These are phyloP conservation scores for Jimgerdemannia flammicorona DNA, from an alignment of 192 early-diverging fungal species.

Conservation along the genomic window DNA sequence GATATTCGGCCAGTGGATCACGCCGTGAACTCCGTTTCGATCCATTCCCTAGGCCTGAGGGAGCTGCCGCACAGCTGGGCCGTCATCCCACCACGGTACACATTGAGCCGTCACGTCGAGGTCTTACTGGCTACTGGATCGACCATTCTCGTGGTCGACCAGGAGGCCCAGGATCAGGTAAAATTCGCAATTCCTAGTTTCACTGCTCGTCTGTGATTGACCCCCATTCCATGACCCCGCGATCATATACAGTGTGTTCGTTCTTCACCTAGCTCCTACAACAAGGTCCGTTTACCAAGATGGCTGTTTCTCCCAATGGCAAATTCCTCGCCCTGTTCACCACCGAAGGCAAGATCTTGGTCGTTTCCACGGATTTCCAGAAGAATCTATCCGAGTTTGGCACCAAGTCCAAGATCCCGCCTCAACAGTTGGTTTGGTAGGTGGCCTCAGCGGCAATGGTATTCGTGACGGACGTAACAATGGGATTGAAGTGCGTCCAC, in stretches of 20 bases:
- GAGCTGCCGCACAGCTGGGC: constrained; percentile 82
- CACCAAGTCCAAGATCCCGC: constrained; percentile 59
- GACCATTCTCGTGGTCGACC: constrained; percentile 84
- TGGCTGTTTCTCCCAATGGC: constrained; percentile 92
- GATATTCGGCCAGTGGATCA: background rate
- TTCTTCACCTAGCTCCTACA: constrained; percentile 57
- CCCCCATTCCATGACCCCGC: background rate
- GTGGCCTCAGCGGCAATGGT: background rate
- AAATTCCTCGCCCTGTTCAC: constrained; percentile 90
- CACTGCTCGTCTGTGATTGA: background rate
- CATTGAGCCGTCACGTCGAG: constrained; percentile 85
- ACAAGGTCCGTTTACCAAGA: constrained; percentile 85
- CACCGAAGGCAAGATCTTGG: constrained; percentile 72
- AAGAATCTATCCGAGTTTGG: constrained; percentile 84
- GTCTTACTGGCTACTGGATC: constrained; percentile 73
- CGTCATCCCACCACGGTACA: constrained; percentile 83
- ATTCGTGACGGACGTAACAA: background rate
- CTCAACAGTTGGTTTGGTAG: constrained; percentile 77
- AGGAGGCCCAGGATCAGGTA: constrained; percentile 79
- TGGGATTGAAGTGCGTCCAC: background rate
- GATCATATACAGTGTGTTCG: background rate
- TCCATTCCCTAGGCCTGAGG: constrained; percentile 37
- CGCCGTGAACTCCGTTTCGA: background rate
- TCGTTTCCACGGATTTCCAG: constrained; percentile 95
- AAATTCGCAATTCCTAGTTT: background rate